Conservation (phyloP, 352 stramenopile genomes). For the Phytophthora pisi region DNA sequence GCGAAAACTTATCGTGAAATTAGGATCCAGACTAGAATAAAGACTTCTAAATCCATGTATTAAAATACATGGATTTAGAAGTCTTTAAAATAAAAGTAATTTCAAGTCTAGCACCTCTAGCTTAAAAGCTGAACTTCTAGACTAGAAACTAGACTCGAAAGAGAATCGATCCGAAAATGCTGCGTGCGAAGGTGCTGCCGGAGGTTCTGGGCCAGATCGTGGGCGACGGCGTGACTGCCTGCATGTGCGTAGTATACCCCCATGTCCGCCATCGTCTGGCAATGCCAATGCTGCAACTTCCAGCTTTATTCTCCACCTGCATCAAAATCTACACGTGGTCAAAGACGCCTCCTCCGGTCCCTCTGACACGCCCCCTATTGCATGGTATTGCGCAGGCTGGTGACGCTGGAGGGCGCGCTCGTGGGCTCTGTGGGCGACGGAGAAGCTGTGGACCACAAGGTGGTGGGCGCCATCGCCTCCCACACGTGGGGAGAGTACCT, state of each 20-base stretch:
- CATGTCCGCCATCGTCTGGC: neutral
- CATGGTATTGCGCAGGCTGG: constrained; percentile 48
- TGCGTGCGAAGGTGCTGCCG: constrained; percentile 79
- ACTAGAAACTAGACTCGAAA: neutral
- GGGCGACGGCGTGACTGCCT: constrained; percentile 70
- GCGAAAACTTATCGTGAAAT: too few relatives aligned
- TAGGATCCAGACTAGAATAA: too few relatives aligned
- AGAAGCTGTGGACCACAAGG: constrained; percentile 77
- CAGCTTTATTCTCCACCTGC: constrained; percentile 2
- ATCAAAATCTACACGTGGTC: constrained; percentile 5
- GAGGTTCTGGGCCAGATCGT: constrained; percentile 83
- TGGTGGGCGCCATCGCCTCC: constrained; percentile 83
- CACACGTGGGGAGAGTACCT: constrained; percentile 88
- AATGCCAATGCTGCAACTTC: constrained; percentile 1
- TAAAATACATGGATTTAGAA: too few relatives aligned
- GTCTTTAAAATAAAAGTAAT: too few relatives aligned
- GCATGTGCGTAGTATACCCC: constrained; percentile 59
- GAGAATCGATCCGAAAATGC: constrained; percentile 32
- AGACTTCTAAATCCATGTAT: too few relatives aligned
- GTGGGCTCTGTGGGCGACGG: constrained; percentile 73
- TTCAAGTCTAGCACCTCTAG: too few relatives aligned
- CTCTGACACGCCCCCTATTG: neutral
- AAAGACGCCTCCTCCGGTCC: neutral
- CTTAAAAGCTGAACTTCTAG: too few relatives aligned
- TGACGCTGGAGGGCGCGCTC: constrained; percentile 86